These are phyloP conservation scores for Zancudomyces culisetae DNA, from an alignment of 371 early-diverging fungal genomes.

Conservation along the genomic window DNA sequence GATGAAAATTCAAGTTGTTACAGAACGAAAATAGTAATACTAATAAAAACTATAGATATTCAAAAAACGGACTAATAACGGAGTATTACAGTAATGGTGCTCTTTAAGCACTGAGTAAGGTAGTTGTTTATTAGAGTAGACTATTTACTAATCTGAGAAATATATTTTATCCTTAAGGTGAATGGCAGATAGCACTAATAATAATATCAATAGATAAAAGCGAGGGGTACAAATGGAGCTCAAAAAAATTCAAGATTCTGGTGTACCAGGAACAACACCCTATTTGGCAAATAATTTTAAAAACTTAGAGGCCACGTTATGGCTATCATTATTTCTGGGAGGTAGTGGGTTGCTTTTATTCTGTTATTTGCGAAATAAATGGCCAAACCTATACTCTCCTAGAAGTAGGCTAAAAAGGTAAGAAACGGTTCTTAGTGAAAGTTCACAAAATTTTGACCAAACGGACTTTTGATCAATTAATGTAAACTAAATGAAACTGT, in stretches of 20 bases:
- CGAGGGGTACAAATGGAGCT: background rate
- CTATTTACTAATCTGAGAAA: background rate
- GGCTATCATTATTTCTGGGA: slow-evolving; percentile 13
- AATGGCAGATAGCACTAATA: background rate
- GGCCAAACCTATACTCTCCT: slow-evolving; percentile 25
- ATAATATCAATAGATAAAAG: background rate
- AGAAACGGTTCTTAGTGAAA: background rate
- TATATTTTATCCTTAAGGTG: background rate
- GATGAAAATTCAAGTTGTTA: too few species aligned
- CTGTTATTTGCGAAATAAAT: slow-evolving; percentile 20
- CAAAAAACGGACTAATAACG: background rate
- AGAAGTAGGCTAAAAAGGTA: slow-evolving; percentile 7
- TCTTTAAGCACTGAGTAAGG: too few species aligned
- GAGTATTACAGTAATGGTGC: background rate
- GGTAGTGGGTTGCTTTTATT: slow-evolving; percentile 14
- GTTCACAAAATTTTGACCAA: too few species aligned
- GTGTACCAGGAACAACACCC: slow-evolving; percentile 2
- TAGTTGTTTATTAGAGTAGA: background rate
- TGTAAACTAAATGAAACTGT: slow-evolving; percentile 3
- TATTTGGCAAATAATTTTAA: slow-evolving; percentile 8
- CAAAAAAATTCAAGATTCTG: background rate
- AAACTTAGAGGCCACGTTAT: slow-evolving; percentile 18
- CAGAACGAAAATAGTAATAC: too few species aligned
- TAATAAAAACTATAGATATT: too few species aligned
- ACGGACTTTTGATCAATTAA: too few species aligned